Evolutionary conservation across 2,329 filamentous ascomycete genomes (phyloP).

Genomic region (Zopfia rhizophila): DNA sequence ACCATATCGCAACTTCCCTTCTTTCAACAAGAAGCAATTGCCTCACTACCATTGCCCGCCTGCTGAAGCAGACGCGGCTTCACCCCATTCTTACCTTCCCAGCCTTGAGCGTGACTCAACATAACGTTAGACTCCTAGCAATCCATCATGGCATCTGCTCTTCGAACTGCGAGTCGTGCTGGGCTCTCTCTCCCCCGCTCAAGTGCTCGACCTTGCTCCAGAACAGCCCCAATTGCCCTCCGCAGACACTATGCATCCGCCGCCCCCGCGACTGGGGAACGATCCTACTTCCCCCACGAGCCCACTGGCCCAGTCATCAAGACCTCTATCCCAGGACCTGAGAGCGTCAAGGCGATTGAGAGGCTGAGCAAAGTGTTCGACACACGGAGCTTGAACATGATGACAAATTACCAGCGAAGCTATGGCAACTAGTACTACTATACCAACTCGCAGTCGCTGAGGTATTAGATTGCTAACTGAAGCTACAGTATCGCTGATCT

Average conservation of each 20-base stretch:
- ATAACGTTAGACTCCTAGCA: not conserved
- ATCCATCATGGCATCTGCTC: constrained; percentile 43
- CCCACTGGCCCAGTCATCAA: constrained; percentile 64
- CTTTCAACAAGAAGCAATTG: not conserved
- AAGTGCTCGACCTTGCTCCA: constrained; percentile 27
- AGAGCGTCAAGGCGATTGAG: constrained; percentile 73
- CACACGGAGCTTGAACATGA: constrained; percentile 80
- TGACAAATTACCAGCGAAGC: constrained; percentile 51
- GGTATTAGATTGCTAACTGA: constrained; percentile 2
- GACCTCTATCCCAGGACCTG: constrained; percentile 78
- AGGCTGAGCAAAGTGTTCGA: constrained; percentile 84
- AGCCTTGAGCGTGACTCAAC: not conserved
- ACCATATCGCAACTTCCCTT: no score
- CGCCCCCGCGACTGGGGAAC: constrained; percentile 47
- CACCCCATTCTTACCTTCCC: not conserved
- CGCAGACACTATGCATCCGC: constrained; percentile 47
- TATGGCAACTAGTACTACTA: constrained; percentile 75
- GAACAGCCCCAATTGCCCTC: constrained; percentile 30
- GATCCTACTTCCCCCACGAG: constrained; percentile 68
- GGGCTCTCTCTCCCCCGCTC: constrained; percentile 29
- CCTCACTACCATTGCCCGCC: not conserved
- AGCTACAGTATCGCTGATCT: constrained; percentile 68
- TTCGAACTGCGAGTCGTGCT: constrained; percentile 38
- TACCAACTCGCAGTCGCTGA: not conserved
- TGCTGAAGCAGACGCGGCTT: constrained; percentile 1